Percentiles rank a stretch among this genome's conserved stretches.
phyloP scores from a whole-genome alignment of 768 basidiomycete genomes.

The Kwoniella sp. region DNA sequence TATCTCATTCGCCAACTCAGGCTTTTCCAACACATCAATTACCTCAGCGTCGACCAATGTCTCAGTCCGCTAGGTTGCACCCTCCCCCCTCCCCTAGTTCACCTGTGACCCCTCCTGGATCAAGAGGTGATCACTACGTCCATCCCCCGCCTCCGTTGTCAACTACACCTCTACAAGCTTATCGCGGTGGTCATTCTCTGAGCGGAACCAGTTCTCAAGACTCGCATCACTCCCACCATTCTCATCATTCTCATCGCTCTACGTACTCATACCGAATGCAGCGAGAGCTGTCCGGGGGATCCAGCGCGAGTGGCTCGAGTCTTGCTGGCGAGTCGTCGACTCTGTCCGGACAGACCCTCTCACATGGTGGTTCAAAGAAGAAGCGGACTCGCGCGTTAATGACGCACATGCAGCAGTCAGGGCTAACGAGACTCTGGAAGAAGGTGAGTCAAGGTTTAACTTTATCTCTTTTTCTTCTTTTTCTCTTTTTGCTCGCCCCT shows the following conservation, averaged over 20 bases:
- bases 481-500: too few species aligned
- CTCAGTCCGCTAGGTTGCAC: slow-evolving; percentile 1
- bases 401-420: slow-evolving; percentile 25
- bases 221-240: not conserved
- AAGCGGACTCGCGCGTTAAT: slow-evolving; percentile 31
- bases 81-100: not conserved
- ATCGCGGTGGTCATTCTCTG: not conserved
- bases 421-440: slow-evolving; percentile 26
- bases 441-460: slow-evolving; percentile 19
- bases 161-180: not conserved
- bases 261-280: slow-evolving; percentile 11
- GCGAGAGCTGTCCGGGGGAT: slow-evolving; percentile 12
- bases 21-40: not conserved
- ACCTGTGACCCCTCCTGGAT: not conserved
- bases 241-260: slow-evolving; percentile 9
- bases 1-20: slow-evolving; percentile 4
- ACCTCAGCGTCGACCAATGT: slow-evolving; percentile 1
- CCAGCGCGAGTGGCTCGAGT: slow-evolving; percentile 9
- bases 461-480: not conserved
- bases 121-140: not conserved
- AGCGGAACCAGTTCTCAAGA: not conserved
- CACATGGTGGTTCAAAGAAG: slow-evolving; percentile 14
- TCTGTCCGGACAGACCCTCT: not conserved
- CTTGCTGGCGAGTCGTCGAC: slow-evolving; percentile 4
- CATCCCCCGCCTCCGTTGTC: not conserved